Percentiles rank a stretch among this genome's conserved stretches.
Conservation (phyloP, 192 early-diverging fungal genomes). For the Kickxella alabastrina region DNA sequence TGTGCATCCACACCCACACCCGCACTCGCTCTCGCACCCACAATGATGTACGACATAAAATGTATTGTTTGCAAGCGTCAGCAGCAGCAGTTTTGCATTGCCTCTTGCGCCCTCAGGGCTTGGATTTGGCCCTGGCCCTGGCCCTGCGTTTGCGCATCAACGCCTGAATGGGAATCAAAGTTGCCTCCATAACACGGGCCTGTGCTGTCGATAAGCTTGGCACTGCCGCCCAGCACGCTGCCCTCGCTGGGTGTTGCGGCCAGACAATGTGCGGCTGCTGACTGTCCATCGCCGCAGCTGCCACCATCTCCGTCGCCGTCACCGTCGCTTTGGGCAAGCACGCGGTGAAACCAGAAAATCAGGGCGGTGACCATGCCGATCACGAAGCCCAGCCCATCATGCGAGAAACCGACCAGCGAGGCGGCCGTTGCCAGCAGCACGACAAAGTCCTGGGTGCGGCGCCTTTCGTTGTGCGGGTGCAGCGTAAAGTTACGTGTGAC, state of each 20-base stretch:
- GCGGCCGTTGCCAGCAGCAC: constrained; percentile 70
- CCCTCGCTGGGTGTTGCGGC: too few species aligned
- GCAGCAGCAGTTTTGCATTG: constrained; percentile 27
- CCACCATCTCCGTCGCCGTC: neutral
- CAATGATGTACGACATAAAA: too few species aligned
- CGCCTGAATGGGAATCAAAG: too few species aligned
- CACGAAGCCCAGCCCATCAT: constrained; percentile 81
- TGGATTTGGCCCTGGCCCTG: neutral
- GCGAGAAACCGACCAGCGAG: constrained; percentile 67
- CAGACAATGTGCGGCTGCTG: neutral
- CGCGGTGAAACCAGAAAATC: constrained; percentile 46
- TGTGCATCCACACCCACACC: too few species aligned
- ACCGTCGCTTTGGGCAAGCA: neutral
- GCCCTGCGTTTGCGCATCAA: too few species aligned
- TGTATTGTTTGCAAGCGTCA: too few species aligned
- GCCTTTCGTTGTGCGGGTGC: constrained; percentile 28
- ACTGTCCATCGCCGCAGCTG: neutral
- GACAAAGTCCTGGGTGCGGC: constrained; percentile 56
- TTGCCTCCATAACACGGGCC: too few species aligned
- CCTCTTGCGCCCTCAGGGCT: constrained; percentile 8
- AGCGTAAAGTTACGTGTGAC: constrained; percentile 52
- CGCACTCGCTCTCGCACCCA: too few species aligned
- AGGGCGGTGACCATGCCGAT: constrained; percentile 57
- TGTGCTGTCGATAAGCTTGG: too few species aligned
- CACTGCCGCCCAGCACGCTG: too few species aligned